phyloP scores from a whole-genome alignment of 768 basidiomycete genomes.

The Mycena crocata region DNA sequence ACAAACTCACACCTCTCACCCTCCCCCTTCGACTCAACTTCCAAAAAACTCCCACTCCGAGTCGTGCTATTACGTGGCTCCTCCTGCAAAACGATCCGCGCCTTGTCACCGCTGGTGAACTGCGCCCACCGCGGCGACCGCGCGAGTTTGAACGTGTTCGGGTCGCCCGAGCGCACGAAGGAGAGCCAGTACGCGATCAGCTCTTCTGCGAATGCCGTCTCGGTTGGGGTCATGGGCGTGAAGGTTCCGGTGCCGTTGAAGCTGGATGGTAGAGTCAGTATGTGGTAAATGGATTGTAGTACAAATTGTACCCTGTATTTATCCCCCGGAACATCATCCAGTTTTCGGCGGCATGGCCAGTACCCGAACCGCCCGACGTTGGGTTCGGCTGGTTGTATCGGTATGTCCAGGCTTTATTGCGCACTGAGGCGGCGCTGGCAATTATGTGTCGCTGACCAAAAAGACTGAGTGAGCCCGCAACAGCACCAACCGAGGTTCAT shows the following conservation, averaged over 20 bases:
- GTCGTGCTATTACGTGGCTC: slow-evolving; percentile 41
- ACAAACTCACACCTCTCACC: slow-evolving; percentile 52
- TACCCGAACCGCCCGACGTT: slow-evolving; percentile 47
- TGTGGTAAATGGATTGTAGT: background rate
- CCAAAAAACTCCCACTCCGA: slow-evolving; percentile 55
- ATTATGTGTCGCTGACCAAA: slow-evolving; percentile 57
- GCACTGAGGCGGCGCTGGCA: slow-evolving; percentile 52
- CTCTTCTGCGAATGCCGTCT: slow-evolving; percentile 66
- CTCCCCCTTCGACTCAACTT: slow-evolving; percentile 52
- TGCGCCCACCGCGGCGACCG: slow-evolving; percentile 63
- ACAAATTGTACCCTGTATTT: slow-evolving; percentile 62
- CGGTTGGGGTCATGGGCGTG: slow-evolving; percentile 55
- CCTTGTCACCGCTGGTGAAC: slow-evolving; percentile 45
- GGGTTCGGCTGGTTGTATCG: slow-evolving; percentile 70
- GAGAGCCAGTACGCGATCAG: slow-evolving; percentile 76
- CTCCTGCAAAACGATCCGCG: slow-evolving; percentile 61
- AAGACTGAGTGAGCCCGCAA: background rate
- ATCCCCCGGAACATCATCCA: slow-evolving; percentile 77
- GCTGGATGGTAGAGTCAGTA: slow-evolving; percentile 35
- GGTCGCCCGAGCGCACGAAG: slow-evolving; percentile 68
- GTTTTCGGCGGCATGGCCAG: slow-evolving; percentile 69
- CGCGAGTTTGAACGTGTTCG: slow-evolving; percentile 65
- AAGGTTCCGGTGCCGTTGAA: slow-evolving; percentile 67
- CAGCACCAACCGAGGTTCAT: slow-evolving; percentile 15
- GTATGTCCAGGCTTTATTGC: slow-evolving; percentile 61